Percentiles rank a stretch among this genome's conserved stretches.
Conservation (phyloP, 192 early-diverging fungal genomes). For the Funneliformis geosporum region DNA sequence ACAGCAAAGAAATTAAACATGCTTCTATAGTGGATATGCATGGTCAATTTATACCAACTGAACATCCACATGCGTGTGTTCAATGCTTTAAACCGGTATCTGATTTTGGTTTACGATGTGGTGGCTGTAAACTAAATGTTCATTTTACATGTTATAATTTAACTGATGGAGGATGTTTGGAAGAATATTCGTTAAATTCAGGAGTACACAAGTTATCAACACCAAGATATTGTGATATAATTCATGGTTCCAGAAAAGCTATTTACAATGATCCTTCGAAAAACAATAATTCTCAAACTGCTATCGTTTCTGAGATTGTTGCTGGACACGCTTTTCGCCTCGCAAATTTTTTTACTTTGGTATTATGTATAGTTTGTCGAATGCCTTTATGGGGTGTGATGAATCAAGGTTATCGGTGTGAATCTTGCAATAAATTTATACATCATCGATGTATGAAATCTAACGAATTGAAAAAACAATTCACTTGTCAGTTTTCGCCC, state of each 20-base stretch:
- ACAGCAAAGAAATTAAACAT: background rate
- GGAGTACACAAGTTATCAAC: slow-evolving; percentile 45
- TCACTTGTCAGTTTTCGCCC: slow-evolving; percentile 5
- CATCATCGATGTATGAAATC: slow-evolving; percentile 44
- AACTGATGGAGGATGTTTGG: slow-evolving; percentile 31
- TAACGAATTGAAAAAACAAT: slow-evolving; percentile 6
- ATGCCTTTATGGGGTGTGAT: slow-evolving; percentile 58
- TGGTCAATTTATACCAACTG: slow-evolving; percentile 28
- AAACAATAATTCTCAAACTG: slow-evolving; percentile 1
- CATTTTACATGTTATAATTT: slow-evolving; percentile 56
- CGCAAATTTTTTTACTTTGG: slow-evolving; percentile 55
- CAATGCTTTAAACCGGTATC: slow-evolving; percentile 46
- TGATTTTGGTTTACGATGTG: slow-evolving; percentile 55
- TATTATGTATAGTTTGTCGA: slow-evolving; percentile 52
- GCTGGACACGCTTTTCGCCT: slow-evolving; percentile 52
- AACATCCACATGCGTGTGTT: slow-evolving; percentile 26
- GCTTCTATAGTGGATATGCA: slow-evolving; percentile 4
- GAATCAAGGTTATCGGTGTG: slow-evolving; percentile 58
- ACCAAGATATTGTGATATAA: slow-evolving; percentile 47
- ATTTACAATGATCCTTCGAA: slow-evolving; percentile 12
- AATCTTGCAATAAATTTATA: slow-evolving; percentile 49
- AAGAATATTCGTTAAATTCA: slow-evolving; percentile 41
- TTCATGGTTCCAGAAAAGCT: slow-evolving; percentile 24
- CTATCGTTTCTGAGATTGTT: slow-evolving; percentile 27
- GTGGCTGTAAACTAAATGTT: slow-evolving; percentile 50